Evolutionary conservation across 192 early-diverging fungal species (phyloP).

Genomic region (Backusella psychrophila): DNA sequence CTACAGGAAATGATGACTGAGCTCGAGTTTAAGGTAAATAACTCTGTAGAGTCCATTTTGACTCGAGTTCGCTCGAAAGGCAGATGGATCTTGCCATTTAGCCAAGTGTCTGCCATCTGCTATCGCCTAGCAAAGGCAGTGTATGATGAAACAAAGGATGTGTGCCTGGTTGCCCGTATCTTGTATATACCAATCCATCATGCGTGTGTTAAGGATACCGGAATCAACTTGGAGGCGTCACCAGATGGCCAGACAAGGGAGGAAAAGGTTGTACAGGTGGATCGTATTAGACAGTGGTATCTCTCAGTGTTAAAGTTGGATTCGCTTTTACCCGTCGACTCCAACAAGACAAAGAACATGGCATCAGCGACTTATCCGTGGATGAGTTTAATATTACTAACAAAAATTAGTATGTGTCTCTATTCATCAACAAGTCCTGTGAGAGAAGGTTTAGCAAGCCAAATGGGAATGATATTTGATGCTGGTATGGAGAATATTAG

Average conservation of each 20-base stretch:
- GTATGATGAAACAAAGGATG: not conserved
- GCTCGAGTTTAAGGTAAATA: not conserved
- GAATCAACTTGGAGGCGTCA: not conserved
- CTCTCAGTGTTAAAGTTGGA: constrained; percentile 7
- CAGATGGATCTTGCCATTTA: too few relatives aligned
- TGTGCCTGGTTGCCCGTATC: not conserved
- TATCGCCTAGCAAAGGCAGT: not conserved
- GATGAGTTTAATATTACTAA: constrained; percentile 21
- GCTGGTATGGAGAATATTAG: not conserved
- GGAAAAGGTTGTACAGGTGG: not conserved
- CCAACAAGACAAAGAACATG: not conserved
- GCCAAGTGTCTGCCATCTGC: not conserved
- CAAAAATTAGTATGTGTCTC: constrained; percentile 11
- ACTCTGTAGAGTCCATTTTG: not conserved
- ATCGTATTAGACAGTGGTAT: constrained; percentile 4
- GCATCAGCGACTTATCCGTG: constrained; percentile 1
- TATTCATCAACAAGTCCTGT: constrained; percentile 2
- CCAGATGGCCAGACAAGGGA: not conserved
- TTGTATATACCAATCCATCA: not conserved
- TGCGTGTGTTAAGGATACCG: not conserved
- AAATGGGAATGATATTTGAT: not conserved
- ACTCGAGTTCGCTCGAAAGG: not conserved
- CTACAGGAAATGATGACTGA: constrained; percentile 4
- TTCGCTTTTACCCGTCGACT: not conserved
- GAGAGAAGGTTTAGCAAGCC: not conserved